phyloP scores from a whole-genome alignment of 768 basidiomycete genomes.

The Paxillus rubicundulus region DNA sequence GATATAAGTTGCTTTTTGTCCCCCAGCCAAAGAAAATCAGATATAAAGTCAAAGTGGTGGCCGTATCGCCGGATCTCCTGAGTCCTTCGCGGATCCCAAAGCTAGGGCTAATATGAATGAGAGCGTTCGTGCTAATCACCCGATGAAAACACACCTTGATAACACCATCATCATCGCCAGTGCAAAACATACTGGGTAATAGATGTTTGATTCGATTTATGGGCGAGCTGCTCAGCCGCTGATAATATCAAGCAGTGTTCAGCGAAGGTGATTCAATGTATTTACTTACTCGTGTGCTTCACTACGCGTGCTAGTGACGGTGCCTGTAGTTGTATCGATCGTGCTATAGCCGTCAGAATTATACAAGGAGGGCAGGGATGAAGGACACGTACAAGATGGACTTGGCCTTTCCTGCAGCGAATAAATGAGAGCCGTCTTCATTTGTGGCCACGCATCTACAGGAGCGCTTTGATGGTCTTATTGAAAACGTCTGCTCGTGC shows the following conservation, averaged over 20 bases:
- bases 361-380: background rate
- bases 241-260: conserved; percentile 27
- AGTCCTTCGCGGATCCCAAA: conserved; percentile 83
- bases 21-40: conserved; percentile 83
- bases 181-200: conserved; percentile 68
- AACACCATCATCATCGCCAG: conserved; percentile 92
- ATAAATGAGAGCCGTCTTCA: conserved; percentile 66
- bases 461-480: conserved; percentile 79
- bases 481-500: conserved; percentile 52
- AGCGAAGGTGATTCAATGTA: conserved; percentile 2
- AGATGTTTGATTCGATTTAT: conserved; percentile 83
- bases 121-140: background rate
- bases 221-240: conserved; percentile 55
- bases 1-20: conserved; percentile 83
- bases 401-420: conserved; percentile 80
- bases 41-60: conserved; percentile 94
- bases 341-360: conserved; percentile 41
- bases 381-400: conserved; percentile 62
- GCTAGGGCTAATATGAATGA: conserved; percentile 39
- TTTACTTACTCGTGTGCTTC: conserved; percentile 67
- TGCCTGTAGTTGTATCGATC: conserved; percentile 63
- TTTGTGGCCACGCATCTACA: conserved; percentile 72
- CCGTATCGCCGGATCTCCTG: conserved; percentile 65
- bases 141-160: conserved; percentile 63
- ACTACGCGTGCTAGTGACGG: conserved; percentile 44